These are phyloP conservation scores for Stevia rebaudiana DNA, from an alignment of 140 eudicot species.

Conservation along the genomic window DNA sequence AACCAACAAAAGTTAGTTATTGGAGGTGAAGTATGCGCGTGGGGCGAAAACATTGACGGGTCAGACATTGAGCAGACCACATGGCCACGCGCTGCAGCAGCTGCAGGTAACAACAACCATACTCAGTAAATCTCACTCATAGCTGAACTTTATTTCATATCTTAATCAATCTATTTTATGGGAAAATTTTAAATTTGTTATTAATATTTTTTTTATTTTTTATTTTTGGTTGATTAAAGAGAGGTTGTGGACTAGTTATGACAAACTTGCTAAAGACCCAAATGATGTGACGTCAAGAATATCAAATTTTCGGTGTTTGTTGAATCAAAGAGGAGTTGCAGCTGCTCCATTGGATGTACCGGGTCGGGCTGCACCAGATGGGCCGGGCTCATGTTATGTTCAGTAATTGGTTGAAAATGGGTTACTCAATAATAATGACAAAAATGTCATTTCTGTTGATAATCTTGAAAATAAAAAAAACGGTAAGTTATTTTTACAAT, in stretches of 20 bases:
- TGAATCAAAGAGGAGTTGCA: slow-evolving; percentile 93
- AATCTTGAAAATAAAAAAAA: slow-evolving; percentile 10
- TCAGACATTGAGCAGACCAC: slow-evolving; percentile 84
- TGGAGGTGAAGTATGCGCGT: slow-evolving; percentile 93
- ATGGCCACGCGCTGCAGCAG: slow-evolving; percentile 99
- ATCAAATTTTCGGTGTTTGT: slow-evolving; percentile 68
- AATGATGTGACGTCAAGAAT: slow-evolving; percentile 44
- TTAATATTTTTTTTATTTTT: neutral
- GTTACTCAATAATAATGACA: slow-evolving; percentile 5
- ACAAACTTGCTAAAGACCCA: slow-evolving; percentile 62
- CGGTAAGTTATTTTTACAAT: slow-evolving; percentile 10
- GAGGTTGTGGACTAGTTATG: slow-evolving; percentile 73
- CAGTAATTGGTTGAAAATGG: slow-evolving; percentile 30
- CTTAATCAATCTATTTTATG: neutral
- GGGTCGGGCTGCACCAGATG: slow-evolving; percentile 66
- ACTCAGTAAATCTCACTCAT: too few relatives aligned
- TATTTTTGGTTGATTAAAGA: slow-evolving; percentile 33
- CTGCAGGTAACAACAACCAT: slow-evolving; percentile 98
- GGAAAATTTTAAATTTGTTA: neutral
- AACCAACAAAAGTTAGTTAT: slow-evolving; percentile 55
- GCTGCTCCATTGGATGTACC: slow-evolving; percentile 68
- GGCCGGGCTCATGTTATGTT: slow-evolving; percentile 70
- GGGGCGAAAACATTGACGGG: slow-evolving; percentile 83
- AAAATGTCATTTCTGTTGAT: slow-evolving; percentile 18
- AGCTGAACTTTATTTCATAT: neutral